Base-by-base conservation (phyloP, 306 rosid genomes). In the Trifolium pratense region DNA sequence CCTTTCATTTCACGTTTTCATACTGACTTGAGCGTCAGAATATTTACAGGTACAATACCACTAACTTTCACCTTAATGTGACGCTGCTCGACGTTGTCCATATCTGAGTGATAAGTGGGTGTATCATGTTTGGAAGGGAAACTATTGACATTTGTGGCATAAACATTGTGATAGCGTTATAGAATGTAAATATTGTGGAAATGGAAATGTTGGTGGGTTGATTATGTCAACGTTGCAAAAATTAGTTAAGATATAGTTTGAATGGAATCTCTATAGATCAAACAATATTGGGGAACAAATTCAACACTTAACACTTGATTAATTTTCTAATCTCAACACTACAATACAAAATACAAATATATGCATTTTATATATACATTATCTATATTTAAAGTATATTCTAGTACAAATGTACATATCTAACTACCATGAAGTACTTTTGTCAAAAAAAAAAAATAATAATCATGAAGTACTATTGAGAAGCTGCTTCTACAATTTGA, bases 401-500 rank as follows among this genome's bases (percentile, higher is more conserved):
- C 36, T 29, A 6, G 63, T 57, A 23, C 63, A 57, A 57, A 57
- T 57, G 34, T 25, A 57, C 63, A 57, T 52, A 5, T 57, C 63
- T 57, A 56, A 57, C 16, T 23, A 57, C 25, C 16, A 57, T 57
- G 9, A 52, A 58, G 1, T 59, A 9, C 75, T 62, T 69, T 43
- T 39, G 64, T n/a, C n/a, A n/a, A n/a, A n/a, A n/a, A n/a, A n/a
- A n/a, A n/a, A n/a, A n/a, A n/a, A n/a, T n/a, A n/a, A n/a, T n/a
- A n/a, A n/a, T 57, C 16, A 57, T 57, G 9, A 52, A 58, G 1
- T 59, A 9, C 75, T 62, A 73, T 43, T 39, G 64, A 46, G 78
- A 13, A 37, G 58, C 45, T 66, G n/a, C 64, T 46, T 60, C 90
- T 26, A 75, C 61, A 29, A 29, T 0, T 32, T 18, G 56, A 71